Evolutionary conservation across 352 stramenopile species (phyloP).

Genomic region (Detonula confervacea): DNA sequence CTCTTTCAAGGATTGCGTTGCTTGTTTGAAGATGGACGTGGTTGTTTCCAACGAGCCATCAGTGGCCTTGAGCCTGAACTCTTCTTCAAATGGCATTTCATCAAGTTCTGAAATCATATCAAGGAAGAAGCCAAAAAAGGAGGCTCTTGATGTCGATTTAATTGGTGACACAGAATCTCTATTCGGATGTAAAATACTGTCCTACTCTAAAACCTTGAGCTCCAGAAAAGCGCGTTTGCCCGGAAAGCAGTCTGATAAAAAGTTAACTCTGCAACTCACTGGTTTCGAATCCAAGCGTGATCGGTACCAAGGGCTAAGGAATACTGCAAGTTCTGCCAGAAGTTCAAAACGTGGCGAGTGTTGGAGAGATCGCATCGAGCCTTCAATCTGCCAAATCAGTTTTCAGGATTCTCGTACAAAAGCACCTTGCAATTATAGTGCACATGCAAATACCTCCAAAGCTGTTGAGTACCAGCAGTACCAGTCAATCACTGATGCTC

Average conservation of each 20-base stretch:
- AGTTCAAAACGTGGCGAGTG: too few species aligned
- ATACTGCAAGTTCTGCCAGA: too few species aligned
- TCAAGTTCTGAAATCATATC: slow-evolving; percentile 67
- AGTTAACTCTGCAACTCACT: background rate
- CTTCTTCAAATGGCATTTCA: slow-evolving; percentile 60
- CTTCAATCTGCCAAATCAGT: too few species aligned
- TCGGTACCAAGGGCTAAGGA: too few species aligned
- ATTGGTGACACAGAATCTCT: slow-evolving; percentile 24
- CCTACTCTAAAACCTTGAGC: background rate
- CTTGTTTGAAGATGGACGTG: slow-evolving; percentile 50
- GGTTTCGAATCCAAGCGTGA: background rate
- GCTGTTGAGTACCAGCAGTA: too few species aligned
- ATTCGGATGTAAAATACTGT: slow-evolving; percentile 2
- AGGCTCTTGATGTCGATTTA: background rate
- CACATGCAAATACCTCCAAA: too few species aligned
- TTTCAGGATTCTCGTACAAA: too few species aligned
- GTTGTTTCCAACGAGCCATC: slow-evolving; percentile 69
- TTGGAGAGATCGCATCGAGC: too few species aligned
- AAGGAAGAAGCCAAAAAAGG: slow-evolving; percentile 39
- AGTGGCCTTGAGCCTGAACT: slow-evolving; percentile 57
- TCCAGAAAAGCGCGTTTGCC: background rate
- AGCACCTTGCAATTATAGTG: too few species aligned
- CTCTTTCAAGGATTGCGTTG: slow-evolving; percentile 47
- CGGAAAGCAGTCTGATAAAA: background rate
- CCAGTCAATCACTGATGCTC: too few species aligned